Base-by-base conservation (phyloP, 1,284 basidiomycete species). In the Wallemia ichthyophaga region DNA sequence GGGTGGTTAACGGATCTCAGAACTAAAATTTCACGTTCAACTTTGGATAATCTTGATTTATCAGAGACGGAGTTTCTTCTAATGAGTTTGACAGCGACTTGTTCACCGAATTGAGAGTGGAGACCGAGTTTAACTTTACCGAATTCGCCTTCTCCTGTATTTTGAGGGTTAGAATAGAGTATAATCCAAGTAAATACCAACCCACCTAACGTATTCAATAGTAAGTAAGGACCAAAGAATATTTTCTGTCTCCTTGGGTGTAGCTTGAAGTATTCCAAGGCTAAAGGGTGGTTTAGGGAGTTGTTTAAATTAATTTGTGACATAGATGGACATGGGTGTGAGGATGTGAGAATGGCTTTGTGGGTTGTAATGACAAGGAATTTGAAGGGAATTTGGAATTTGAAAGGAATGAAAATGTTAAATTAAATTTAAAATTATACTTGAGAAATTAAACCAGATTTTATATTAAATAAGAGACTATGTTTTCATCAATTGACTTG, bases 11-110 rank as follows among this genome's bases (percentile, higher is more conserved):
- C 78, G 61, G 79, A 81, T 87, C 92, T 66, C 60, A 99, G 74
- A 21, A 99, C 91, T 66, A 94, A 87, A 64, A 99, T 98, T 73
- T 99, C 94, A 61, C 94, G 77, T 69, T 94, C 86, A 27, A 98
- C 89, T 72, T 99, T 98, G 65, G 81, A 82, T 77, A 94, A 86
- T 60, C 88, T 77, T 23, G 84, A 78, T 28, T 81, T 76, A 59
- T 79, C 82, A 64, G 94, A 91, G 61, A 98, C 81, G 69, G 85
- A 94, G 28, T 89, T 88, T 57, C 89, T 74, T 62, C 91, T 80
- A 67, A 98, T 96, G 63, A 99, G 76, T 74, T 99, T 99, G 69
- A 98, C 89, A 17, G 94, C 94, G n/a, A 95, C 91, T 69, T 98
- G 92, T 69, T 96, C 91, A 26, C 89, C 92, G 80, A 85, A 96